Evolutionary conservation across 257 asterid genomes (phyloP), one percentile per base, ranked within the genome.

Genomic region (Solanum phureja): DNA sequence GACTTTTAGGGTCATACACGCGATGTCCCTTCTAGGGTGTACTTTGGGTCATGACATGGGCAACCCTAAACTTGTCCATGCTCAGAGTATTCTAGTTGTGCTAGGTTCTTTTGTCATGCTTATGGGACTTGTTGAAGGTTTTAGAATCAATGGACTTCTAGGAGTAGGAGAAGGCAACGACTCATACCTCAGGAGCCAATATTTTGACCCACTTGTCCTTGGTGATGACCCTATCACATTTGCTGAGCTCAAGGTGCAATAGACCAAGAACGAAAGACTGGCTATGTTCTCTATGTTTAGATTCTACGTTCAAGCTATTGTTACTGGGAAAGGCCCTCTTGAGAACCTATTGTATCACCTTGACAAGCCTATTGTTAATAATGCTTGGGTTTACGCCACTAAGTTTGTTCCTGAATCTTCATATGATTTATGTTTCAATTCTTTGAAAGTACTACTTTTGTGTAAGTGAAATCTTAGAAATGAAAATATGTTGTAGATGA

Each of bases 181-280:
- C 21, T 14, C 7, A 49, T 49, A 49, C 21, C 21, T 49, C 8
- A 0, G 58, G 21, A 16, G 58, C 19, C 3, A 49, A 49, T 49
- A 49, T 49, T 37, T 49, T 24, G 23, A 52, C 62, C 62, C 23
- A 6, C 23, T 52, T 14, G 23, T 8, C 62, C 23, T 52, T 52
- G 23, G 7, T 52, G 95, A 93, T 24, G 94, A 93, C 86, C 95
- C 95, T 0, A 92, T 88, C 4, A 89, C 93, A 0, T 93, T 92
- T 58, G 93, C 93, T 1, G 93, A 93, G 90, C 88, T 92, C 62
- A 52, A 52, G 62, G 23, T 52, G 4, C 8, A 52, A 18, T 7
- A 52, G 8, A 52, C 1, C 62, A 18, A 52, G 3, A 52, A 52
- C 1, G 4, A 6, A 16, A 16, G 9, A 16, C 9, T 52, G 3